Evolutionary conservation across 108 stramenopile genomes (phyloP), one percentile per base, ranked within the genome.

Genomic region (Conticribra weissflogii): DNA sequence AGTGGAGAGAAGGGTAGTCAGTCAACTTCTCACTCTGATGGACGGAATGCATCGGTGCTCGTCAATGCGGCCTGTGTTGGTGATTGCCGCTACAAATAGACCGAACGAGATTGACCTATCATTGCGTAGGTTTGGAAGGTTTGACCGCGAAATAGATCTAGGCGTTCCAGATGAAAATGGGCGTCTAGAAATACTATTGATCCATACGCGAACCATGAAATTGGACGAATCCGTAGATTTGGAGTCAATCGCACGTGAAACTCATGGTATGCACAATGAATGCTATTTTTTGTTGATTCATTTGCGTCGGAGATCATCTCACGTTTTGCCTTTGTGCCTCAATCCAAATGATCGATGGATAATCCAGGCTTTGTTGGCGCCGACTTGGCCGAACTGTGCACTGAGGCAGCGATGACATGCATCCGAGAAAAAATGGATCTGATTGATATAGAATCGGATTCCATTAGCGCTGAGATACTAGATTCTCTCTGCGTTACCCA

Each of bases 81-180:
- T 98, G 2, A 89, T 98, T 66, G 98, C 93, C 16, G 97, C 97
- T 21, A 96, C 97, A 8, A 98, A 98, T 63, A 68, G 96, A 24
- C 89, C 90, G 16, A 80, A 83, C 47, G 86, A 86, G 44, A 85
- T 98, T 55, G 97, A 98, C 49, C 66, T 86, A 21, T 96, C 97
- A 14, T 83, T 98, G 14, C 87, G 96, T 22, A 88, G 98, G 21
- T 93, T 95, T 32, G 97, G 97, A 23, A 88, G 97, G 36, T 96
- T 98, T 61, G 97, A 98, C 81, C 81, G 95, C 30, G 94, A 95
- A 64, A 73, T 95, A 9, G 94, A 92, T 63, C 83, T 95, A 76
- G 96, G 96, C 15, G 89, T 97, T 27, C 97, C 96, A 27, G 92
- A 93, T 76, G 88, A 82, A 58, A 69, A 81, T 36, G 96, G 94